Evolutionary conservation across 768 basidiomycete species (phyloP).

Genomic region (Sutorius australiensis): DNA sequence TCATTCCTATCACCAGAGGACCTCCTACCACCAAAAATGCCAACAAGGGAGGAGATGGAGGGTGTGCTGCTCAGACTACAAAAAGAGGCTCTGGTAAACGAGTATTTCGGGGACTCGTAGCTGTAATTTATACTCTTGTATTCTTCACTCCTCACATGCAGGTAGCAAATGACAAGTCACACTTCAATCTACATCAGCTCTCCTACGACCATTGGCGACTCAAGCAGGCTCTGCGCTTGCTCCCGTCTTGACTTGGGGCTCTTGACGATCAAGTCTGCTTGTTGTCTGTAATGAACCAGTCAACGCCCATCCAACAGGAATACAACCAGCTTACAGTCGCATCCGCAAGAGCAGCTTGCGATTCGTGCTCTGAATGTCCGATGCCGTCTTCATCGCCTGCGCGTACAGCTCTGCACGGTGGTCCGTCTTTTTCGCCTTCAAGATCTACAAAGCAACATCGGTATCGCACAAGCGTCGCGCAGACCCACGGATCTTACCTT

Average conservation of each 20-base stretch:
- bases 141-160: neutral
- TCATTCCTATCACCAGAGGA: constrained; percentile 71
- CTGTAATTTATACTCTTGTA: constrained; percentile 13
- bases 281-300: constrained; percentile 52
- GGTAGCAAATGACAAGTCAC: neutral
- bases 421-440: constrained; percentile 77
- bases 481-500: constrained; percentile 46
- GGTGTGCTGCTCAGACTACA: constrained; percentile 65
- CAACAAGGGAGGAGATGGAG: constrained; percentile 77
- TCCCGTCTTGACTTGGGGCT: constrained; percentile 45
- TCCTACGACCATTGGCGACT: constrained; percentile 14
- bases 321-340: constrained; percentile 57
- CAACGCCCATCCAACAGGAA: too few species aligned
- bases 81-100: constrained; percentile 80
- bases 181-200: constrained; percentile 9
- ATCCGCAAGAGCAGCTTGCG: constrained; percentile 78
- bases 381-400: constrained; percentile 68
- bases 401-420: constrained; percentile 74
- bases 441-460: constrained; percentile 46
- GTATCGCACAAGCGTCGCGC: neutral
- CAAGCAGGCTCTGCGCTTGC: constrained; percentile 12
- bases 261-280: constrained; percentile 74
- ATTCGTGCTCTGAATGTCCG: constrained; percentile 68
- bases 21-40: constrained; percentile 72
- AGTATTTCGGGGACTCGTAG: constrained; percentile 55